Evolutionary conservation across 495 filamentous ascomycete species (phyloP).

Genomic region (Poronia punctata): DNA sequence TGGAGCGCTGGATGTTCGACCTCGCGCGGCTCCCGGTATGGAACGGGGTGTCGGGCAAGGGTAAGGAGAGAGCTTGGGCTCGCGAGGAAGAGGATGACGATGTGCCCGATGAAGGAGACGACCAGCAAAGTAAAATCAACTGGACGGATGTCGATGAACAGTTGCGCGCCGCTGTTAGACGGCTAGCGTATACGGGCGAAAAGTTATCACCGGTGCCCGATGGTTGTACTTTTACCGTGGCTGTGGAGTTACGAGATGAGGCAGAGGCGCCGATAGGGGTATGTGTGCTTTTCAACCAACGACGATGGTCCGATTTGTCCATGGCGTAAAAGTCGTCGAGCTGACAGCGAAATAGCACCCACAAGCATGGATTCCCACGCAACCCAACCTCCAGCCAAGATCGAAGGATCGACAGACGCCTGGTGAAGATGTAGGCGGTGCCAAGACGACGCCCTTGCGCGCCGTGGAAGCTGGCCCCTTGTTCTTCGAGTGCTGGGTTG

Average conservation of each 20-base stretch:
- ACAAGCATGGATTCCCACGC: conserved; percentile 60
- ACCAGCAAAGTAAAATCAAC: conserved; percentile 19
- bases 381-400: conserved; percentile 41
- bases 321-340: neutral
- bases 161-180: conserved; percentile 43
- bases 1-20: conserved; percentile 88
- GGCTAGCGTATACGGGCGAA: conserved; percentile 49
- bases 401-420: conserved; percentile 25
- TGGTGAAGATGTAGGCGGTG: conserved; percentile 37
- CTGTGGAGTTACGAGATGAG: conserved; percentile 74
- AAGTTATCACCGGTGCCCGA: conserved; percentile 58
- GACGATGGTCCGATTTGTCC: neutral
- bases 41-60: conserved; percentile 29
- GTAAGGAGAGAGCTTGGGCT: conserved; percentile 1
- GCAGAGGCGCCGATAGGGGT: conserved; percentile 66
- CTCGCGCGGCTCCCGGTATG: conserved; percentile 65
- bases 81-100: conserved; percentile 4
- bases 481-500: conserved; percentile 62
- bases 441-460: conserved; percentile 48
- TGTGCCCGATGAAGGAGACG: conserved; percentile 6
- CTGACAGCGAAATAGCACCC: conserved; percentile 38
- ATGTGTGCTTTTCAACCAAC: conserved; percentile 22
- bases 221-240: conserved; percentile 79
- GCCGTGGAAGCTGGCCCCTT: conserved; percentile 57
- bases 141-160: conserved; percentile 41